Evolutionary conservation across 2,329 filamentous ascomycete species (phyloP), one percentile per base, ranked within the genome.

Genomic region (Periconia digitata): DNA sequence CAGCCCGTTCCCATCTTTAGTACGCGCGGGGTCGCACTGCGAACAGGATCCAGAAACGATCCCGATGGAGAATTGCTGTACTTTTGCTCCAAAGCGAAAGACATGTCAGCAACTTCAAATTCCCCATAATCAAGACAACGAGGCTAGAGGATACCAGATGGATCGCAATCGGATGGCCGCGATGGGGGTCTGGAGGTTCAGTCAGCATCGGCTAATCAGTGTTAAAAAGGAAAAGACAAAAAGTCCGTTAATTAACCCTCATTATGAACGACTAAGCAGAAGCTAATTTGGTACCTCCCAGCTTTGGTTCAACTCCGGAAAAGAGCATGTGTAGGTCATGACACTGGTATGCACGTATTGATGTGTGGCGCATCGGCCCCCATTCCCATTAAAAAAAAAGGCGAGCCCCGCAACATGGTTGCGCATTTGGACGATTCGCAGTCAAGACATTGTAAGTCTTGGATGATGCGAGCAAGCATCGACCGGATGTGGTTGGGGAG

Each of bases 181-280:
- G 27, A 15, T 32, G 27, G 27, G n/a, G 27, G 27, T 32, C 27
- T 10, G 27, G 27, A 32, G 36, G 47, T 54, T 63, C 54, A 55
- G 63, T 67, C 56, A 67, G 64, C 64, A 63, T 63, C 34, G 47
- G 41, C 48, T 63, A 64, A 66, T 58, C 62, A 44, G 40, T 27
- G 29, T 40, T 27, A 35, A 43, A 36, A n/a, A 22, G 36, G 21
- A 35, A 15, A 21, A 20, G 18, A 13, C 36, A 50, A 10, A 32
- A 60, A 50, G 54, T 57, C 56, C 53, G 54, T 53, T 55, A 64
- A 66, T 66, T 66, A 58, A 39, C 48, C 52, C 12, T 20, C 42
- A 43, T 52, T 53, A 51, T 43, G 21, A 40, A 17, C 34, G 23
- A 39, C 50, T 42, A 50, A 44, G 24, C 16, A 44, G n/a, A 27